Percentiles rank a stretch among this genome's conserved stretches.
Conservation (phyloP, 108 stramenopile genomes). For the Pseudonitzschia pungens region DNA sequence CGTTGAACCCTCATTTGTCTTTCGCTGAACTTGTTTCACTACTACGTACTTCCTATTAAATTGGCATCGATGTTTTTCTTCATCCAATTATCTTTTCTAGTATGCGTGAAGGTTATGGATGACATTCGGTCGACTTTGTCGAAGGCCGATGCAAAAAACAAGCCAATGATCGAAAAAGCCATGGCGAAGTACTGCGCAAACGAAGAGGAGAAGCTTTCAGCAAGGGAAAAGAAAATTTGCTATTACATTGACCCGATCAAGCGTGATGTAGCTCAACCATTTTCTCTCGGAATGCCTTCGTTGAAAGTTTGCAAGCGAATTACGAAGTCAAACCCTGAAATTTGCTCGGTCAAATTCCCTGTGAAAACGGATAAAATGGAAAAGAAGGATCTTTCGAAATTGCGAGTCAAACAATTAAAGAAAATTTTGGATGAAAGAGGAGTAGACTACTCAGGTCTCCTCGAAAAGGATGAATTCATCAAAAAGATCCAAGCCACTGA, state of each 20-base stretch:
- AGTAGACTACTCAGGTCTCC: slow-evolving; percentile 95
- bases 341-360: slow-evolving; percentile 92
- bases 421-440: slow-evolving; percentile 94
- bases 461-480: slow-evolving; percentile 99
- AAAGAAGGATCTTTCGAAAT: slow-evolving; percentile 89
- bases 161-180: slow-evolving; percentile 78
- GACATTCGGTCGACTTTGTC: slow-evolving; percentile 68
- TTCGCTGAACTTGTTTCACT: background rate
- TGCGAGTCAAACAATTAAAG: slow-evolving; percentile 98
- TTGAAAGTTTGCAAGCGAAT: slow-evolving; percentile 88
- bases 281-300: slow-evolving; percentile 90
- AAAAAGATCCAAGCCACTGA: slow-evolving; percentile 94
- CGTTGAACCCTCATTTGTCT: background rate
- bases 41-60: too few relatives aligned
- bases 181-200: slow-evolving; percentile 73
- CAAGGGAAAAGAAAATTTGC: slow-evolving; percentile 95
- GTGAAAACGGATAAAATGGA: slow-evolving; percentile 95
- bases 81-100: slow-evolving; percentile 26
- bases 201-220: slow-evolving; percentile 40
- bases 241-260: slow-evolving; percentile 98
- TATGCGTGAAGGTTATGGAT: slow-evolving; percentile 90
- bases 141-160: slow-evolving; percentile 62
- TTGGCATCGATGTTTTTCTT: background rate
- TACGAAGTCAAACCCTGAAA: slow-evolving; percentile 85
- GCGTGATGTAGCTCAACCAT: slow-evolving; percentile 93